Conservation (phyloP, 1,284 basidiomycete species). For the Ustilago bromivora region DNA sequence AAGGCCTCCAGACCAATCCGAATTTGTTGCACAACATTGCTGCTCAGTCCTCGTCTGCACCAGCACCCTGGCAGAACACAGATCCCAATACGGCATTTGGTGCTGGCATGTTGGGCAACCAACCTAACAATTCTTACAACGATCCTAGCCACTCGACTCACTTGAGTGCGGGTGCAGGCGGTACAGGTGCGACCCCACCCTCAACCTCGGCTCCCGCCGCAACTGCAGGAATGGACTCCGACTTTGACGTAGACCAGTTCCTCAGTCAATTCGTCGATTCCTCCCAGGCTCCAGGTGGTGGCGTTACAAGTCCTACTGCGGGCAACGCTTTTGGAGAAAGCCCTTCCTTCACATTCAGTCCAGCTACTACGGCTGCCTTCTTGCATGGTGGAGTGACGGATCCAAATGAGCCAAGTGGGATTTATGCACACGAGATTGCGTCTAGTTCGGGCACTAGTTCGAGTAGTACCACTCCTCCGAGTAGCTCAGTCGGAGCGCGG, state of each 20-base stretch:
- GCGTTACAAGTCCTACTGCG: conserved; percentile 28
- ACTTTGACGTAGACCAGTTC: conserved; percentile 65
- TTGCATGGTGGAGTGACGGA: conserved; percentile 26
- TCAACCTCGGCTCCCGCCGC: conserved; percentile 2
- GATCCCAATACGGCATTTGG: conserved; percentile 7
- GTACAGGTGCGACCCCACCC: conserved; percentile 24
- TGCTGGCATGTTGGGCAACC: neutral
- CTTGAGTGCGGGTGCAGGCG: conserved; percentile 1
- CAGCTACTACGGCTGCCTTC: conserved; percentile 48
- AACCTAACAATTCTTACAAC: neutral
- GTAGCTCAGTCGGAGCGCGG: neutral
- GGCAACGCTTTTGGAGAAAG: conserved; percentile 24
- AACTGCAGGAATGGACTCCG: conserved; percentile 23
- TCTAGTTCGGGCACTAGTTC: conserved; percentile 12
- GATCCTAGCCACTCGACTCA: neutral
- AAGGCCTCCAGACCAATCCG: conserved; percentile 76
- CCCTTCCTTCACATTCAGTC: conserved; percentile 45
- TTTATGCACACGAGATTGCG: conserved; percentile 23
- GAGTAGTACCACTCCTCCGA: conserved; percentile 6
- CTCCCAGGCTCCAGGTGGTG: conserved; percentile 46
- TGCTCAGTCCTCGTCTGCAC: neutral
- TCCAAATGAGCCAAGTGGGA: conserved; percentile 7
- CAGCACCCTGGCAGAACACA: neutral
- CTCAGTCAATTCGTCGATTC: conserved; percentile 60
- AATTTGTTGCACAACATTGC: conserved; percentile 20